A percentile compares a stretch with the other conserved stretches of the same genome.
Evolutionary conservation across 352 stramenopile genomes (phyloP).

Genomic region (Phytopythium kandeliae): DNA sequence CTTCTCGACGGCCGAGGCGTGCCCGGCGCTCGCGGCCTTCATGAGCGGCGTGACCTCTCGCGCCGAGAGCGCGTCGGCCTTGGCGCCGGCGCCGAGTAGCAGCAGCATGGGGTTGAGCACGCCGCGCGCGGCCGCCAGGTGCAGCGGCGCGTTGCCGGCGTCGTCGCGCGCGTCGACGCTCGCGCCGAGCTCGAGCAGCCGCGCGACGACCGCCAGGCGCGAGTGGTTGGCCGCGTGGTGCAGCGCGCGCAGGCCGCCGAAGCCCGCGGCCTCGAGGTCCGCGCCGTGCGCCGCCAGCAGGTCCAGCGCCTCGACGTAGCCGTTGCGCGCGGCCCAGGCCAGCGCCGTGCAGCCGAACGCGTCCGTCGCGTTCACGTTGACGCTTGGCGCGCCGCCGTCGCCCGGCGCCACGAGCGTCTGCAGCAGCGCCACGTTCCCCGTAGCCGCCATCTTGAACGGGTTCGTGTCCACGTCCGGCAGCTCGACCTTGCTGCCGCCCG

Average conservation of each 20-base stretch:
- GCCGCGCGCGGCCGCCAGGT: slow-evolving; percentile 74
- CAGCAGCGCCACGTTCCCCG: slow-evolving; percentile 70
- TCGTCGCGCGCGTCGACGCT: slow-evolving; percentile 81
- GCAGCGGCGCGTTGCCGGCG: slow-evolving; percentile 76
- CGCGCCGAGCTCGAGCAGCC: slow-evolving; percentile 71
- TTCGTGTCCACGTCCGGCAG: slow-evolving; percentile 78
- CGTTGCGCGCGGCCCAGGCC: slow-evolving; percentile 80
- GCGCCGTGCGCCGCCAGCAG: slow-evolving; percentile 64
- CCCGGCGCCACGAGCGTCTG: slow-evolving; percentile 57
- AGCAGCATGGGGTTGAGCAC: slow-evolving; percentile 83
- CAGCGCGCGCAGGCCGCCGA: slow-evolving; percentile 72
- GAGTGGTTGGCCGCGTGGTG: slow-evolving; percentile 87
- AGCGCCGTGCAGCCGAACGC: slow-evolving; percentile 75
- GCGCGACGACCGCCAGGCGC: slow-evolving; percentile 44
- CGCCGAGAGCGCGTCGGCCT: slow-evolving; percentile 64
- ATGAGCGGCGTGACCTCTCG: slow-evolving; percentile 84
- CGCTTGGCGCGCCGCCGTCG: slow-evolving; percentile 23
- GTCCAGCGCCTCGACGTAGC: slow-evolving; percentile 74
- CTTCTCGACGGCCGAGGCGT: slow-evolving; percentile 81
- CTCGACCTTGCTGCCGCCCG: slow-evolving; percentile 51
- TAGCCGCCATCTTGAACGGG: slow-evolving; percentile 80
- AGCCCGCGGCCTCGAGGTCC: slow-evolving; percentile 65
- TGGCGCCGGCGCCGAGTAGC: slow-evolving; percentile 70
- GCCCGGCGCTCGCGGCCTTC: slow-evolving; percentile 79
- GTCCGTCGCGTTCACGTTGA: slow-evolving; percentile 82